These are phyloP conservation scores for Lactifluus volemus DNA, from an alignment of 768 basidiomycete genomes.

Conservation along the genomic window DNA sequence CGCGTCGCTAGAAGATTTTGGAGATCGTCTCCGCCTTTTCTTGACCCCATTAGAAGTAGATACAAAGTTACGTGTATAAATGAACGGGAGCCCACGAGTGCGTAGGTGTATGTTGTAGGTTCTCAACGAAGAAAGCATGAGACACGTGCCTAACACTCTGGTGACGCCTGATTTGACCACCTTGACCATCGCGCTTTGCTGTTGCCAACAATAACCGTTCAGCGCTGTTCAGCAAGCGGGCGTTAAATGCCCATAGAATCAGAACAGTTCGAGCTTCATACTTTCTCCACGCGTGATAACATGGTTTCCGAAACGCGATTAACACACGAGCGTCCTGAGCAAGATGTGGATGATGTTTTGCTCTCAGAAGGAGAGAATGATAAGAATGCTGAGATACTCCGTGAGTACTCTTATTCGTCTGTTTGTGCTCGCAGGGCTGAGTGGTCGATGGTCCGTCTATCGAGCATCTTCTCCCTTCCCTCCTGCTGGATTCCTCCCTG, in stretches of 20 bases:
- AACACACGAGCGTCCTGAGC: not conserved
- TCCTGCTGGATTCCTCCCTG: not conserved
- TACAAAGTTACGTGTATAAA: not conserved
- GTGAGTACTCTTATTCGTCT: not conserved
- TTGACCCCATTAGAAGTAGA: not conserved
- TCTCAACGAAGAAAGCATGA: slow-evolving; percentile 3
- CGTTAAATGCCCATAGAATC: not conserved
- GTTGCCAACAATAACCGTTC: not conserved
- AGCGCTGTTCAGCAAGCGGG: not conserved
- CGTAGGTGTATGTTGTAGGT: not conserved
- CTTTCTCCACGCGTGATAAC: not conserved
- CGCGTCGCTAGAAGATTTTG: not conserved
- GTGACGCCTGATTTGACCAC: not conserved
- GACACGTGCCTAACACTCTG: not conserved
- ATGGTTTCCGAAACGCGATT: not conserved
- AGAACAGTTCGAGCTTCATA: slow-evolving; percentile 8
- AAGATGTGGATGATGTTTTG: not conserved
- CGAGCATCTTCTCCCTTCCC: not conserved
- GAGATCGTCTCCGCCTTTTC: not conserved
- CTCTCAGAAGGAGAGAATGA: slow-evolving; percentile 1
- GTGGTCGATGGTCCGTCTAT: not conserved
- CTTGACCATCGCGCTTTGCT: not conserved
- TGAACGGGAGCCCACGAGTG: not conserved
- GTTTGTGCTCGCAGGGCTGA: no score
- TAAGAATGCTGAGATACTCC: not conserved